Conservation (phyloP, 2,329 filamentous ascomycete species). For the Fusarium caatingaense region DNA sequence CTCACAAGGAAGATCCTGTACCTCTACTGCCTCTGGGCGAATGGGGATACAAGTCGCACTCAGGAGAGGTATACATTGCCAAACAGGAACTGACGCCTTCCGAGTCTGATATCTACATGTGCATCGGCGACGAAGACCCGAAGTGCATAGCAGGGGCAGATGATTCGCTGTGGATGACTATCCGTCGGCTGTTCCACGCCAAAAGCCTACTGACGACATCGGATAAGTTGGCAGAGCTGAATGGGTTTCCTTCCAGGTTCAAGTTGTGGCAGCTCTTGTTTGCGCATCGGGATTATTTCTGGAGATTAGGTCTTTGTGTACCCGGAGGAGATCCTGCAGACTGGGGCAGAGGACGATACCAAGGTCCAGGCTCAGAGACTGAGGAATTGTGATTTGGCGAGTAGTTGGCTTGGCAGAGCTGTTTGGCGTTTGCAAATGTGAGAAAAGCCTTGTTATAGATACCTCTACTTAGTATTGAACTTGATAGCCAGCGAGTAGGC, state of each 20-base stretch:
- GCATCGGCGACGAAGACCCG: conserved; percentile 76
- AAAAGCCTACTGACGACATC: conserved; percentile 43
- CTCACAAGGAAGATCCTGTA: conserved; percentile 87
- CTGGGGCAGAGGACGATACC: conserved; percentile 68
- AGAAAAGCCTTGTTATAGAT: conserved; percentile 13
- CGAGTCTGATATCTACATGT: conserved; percentile 75
- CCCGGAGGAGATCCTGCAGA: conserved; percentile 79
- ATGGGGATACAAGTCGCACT: conserved; percentile 89
- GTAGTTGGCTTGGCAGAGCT: not conserved
- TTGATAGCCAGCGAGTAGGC: not conserved
- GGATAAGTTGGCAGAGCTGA: conserved; percentile 28
- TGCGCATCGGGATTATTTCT: conserved; percentile 96
- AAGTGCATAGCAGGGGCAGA: conserved; percentile 75
- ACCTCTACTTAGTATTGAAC: not conserved
- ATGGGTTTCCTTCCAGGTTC: conserved; percentile 69
- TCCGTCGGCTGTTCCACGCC: conserved; percentile 42
- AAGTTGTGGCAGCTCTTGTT: conserved; percentile 94
- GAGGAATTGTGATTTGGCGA: conserved; percentile 52
- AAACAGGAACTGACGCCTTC: conserved; percentile 76
- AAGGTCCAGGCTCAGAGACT: conserved; percentile 51
- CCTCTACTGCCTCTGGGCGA: conserved; percentile 86
- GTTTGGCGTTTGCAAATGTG: not conserved
- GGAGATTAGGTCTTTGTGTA: conserved; percentile 89
- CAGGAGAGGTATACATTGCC: conserved; percentile 87
- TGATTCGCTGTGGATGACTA: conserved; percentile 47